Percentiles rank a stretch among this genome's conserved stretches.
phyloP scores from a whole-genome alignment of 1,284 basidiomycete genomes.

The Malassezia sp. region DNA sequence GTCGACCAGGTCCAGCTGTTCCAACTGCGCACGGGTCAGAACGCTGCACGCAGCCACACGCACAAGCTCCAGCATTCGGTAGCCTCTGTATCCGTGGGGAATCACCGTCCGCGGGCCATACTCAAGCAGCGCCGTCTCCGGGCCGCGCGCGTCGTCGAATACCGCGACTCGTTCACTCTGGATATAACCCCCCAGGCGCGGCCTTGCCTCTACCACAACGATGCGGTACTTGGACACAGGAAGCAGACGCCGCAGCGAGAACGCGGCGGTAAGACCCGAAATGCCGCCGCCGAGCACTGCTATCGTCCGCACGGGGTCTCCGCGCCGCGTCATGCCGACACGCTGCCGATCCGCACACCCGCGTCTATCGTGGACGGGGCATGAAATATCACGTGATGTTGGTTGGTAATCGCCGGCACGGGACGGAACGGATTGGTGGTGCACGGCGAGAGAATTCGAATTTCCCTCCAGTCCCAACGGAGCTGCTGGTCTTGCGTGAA shows the following conservation, averaged over 20 bases:
- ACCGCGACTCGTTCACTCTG: constrained; percentile 54
- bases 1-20: constrained; percentile 57
- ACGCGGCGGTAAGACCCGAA: constrained; percentile 68
- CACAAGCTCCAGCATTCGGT: constrained; percentile 62
- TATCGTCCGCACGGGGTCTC: constrained; percentile 23
- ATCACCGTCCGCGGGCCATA: constrained; percentile 38
- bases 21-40: constrained; percentile 57
- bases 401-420: constrained; percentile 16
- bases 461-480: constrained; percentile 9
- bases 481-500: not conserved
- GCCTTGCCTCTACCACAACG: constrained; percentile 59
- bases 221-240: constrained; percentile 54
- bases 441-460: not conserved
- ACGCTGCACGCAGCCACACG: no score
- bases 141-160: not conserved
- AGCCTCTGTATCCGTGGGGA: constrained; percentile 29
- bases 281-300: constrained; percentile 70
- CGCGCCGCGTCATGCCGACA: no score
- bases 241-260: constrained; percentile 61
- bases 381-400: constrained; percentile 14
- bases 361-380: not conserved
- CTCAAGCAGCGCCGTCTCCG: constrained; percentile 27
- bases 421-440: constrained; percentile 16
- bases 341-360: no score
- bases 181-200: constrained; percentile 72